Evolutionary conservation across 208 protist species (phyloP), one percentile per base, ranked within the genome.

Genomic region (Crithidia brevicula): DNA sequence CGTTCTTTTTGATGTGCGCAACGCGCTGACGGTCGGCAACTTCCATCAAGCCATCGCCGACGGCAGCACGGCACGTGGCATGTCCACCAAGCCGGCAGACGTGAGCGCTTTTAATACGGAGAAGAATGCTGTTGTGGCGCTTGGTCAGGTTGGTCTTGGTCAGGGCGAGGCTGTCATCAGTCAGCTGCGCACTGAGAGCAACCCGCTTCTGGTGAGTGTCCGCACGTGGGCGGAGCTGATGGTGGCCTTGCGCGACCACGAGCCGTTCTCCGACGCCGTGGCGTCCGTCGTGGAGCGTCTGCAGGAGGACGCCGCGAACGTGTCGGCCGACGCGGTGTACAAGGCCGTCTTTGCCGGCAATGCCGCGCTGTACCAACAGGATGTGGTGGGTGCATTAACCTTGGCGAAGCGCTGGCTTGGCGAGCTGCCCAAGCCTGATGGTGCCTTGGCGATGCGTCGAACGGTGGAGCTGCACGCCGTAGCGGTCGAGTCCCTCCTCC

Each of bases 1-100:
- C 80, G 79, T 80, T 2, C 82, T 97, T 16, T 97, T 89, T 50
- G 92, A 97, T 49, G 85, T 79, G 31, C 79, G 94, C 45, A 96
- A 96, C 58, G 81, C 80, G 50, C 70, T 97, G n/a, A 73, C 73
- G 0, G 68, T 97, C 0, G 94, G 94, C 40, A 96, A 96, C 81
- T 96, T 83, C 63, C 77, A 91, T 61, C 82, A 92, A 43, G 88
- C 80, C 43, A 79, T 97, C 28, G 81, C 86, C 3, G 90, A 95
- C 23, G 85, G 71, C 31, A 86, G 77, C 57, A 73, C 60, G 11
- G 79, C 75, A 6, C 66, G 74, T 38, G 34, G 77, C n/a, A 77
- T 62, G 25, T 56, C 56, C 1, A 79, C 67, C 18, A 87, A 88
- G 43, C 20, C 59, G 6, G 88, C 88, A 1, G 89, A 93, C 0